Evolutionary conservation across 352 stramenopile species (phyloP), one percentile per base, ranked within the genome.

Genomic region (Phytophthora fragariaefolia): DNA sequence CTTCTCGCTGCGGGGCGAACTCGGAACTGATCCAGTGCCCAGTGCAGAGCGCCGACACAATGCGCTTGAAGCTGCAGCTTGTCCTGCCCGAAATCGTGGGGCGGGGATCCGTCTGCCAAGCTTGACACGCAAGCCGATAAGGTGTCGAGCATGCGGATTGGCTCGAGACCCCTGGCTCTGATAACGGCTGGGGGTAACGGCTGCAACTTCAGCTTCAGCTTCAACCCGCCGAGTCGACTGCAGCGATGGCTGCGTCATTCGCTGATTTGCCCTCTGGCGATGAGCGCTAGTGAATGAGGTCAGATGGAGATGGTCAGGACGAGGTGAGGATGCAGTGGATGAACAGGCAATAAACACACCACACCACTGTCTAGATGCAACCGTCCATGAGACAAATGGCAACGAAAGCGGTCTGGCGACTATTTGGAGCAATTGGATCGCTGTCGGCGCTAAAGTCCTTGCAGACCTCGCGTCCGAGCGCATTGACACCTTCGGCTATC

Each of bases 401-500:
- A n/a, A n/a, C n/a, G n/a, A n/a, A n/a, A n/a, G n/a, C n/a, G n/a
- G n/a, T n/a, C n/a, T n/a, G n/a, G n/a, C n/a, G n/a, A n/a, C 12
- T 10, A 20, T 13, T 45, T 24, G 38, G 38, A 23, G 57, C 62
- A 70, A 20, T 47, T 26, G 62, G 54, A 34, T 70, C 62, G 47
- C 54, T 70, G 48, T 60, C 62, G 12, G 38, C 47, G 9, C 62
- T 54, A 49, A 70, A 70, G 38, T 70, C 62, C 40, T 70, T 70
- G 47, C 62, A 70, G 23, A 70, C 62, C n/a, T 70, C 62, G 6
- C 62, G 32, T 36, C 62, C 62, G 6, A 70, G 47, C 10, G 62
- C 62, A 12, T 70, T 70, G 28, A 70, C 59, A 4, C 62, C 62
- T 45, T 70, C 62, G 17, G 64, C 36, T 0, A 70, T 36, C 62